Base-by-base conservation (phyloP, 495 filamentous ascomycete genomes). In the Podospora didyma region DNA sequence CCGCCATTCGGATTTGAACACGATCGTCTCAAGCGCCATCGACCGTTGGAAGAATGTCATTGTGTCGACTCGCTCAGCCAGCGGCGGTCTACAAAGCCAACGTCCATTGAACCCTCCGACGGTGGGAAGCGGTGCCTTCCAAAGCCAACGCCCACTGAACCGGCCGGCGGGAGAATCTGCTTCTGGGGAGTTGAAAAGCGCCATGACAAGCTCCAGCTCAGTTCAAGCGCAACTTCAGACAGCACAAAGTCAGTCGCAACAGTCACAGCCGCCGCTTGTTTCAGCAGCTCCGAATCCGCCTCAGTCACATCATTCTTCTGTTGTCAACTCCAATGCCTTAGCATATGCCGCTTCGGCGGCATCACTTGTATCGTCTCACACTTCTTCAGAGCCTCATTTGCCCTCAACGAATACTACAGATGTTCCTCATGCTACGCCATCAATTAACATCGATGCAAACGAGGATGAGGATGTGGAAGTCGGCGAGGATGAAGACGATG, bases 31-130 rank as follows among this genome's bases (percentile, higher is more conserved):
- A n/a, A 61, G 64, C 2, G 75, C 71, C 4, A 81, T 83, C 35
- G 74, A 75, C 23, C 60, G 79, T 21, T 83, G 80, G 80, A 81
- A 79, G 62, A 69, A 66, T 2, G 79, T 81, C 41, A 72, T 82
- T 7, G 67, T 70, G 52, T 69, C 73, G 7, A 55, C 72, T 11
- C 68, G 75, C 39, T 63, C 66, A 16, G 52, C 59, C 4, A 60
- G 19, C 14, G 7, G 37, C 20, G 72, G 73, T 22, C 69, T 77
- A 48, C 59, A 65, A 45, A 61, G 64, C 5, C 75, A 77, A 42
- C 67, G 64, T 3, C 35, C 70, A 1, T 64, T 79, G 12, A 64
- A 64, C 16, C 51, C 65, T 20, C 21, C 58, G 1, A 54, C 49
- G 0, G n/a, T n/a, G n/a, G n/a, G n/a, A n/a, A 60, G 19, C 14